Percentiles rank a stretch among this genome's conserved stretches.
phyloP scores from a whole-genome alignment of 2,329 filamentous ascomycete species.

The Epichloe sylvatica region DNA sequence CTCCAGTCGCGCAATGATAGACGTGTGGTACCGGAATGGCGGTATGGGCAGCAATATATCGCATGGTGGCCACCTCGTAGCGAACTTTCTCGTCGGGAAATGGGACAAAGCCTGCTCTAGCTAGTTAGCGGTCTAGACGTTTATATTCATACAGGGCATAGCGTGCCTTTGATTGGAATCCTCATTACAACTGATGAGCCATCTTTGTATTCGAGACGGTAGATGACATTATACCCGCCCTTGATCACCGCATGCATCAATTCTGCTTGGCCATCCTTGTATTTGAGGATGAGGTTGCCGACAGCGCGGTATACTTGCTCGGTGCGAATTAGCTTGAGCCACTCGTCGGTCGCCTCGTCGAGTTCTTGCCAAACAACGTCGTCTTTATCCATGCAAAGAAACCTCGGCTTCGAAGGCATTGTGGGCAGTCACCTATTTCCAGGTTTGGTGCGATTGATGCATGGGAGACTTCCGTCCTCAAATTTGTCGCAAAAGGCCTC shows the following conservation, averaged over 20 bases:
- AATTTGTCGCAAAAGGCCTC: too few species aligned
- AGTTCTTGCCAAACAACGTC: too few species aligned
- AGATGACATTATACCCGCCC: slow-evolving; percentile 1
- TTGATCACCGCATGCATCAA: not conserved
- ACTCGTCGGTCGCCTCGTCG: too few species aligned
- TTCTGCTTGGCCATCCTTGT: too few species aligned
- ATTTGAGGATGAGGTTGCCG: too few species aligned
- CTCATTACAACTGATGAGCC: not conserved
- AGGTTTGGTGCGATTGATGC: too few species aligned
- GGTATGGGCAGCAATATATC: slow-evolving; percentile 18
- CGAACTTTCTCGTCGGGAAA: slow-evolving; percentile 21
- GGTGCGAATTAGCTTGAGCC: too few species aligned
- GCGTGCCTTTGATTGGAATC: slow-evolving; percentile 1
- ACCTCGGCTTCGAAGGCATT: too few species aligned
- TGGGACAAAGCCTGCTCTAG: slow-evolving; percentile 7
- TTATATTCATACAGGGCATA: slow-evolving; percentile 13
- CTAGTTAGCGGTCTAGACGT: slow-evolving; percentile 14
- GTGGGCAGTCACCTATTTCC: too few species aligned
- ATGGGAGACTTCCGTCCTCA: too few species aligned
- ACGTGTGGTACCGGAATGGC: slow-evolving; percentile 21
- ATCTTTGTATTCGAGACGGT: slow-evolving; percentile 3
- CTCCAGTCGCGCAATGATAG: slow-evolving; percentile 17
- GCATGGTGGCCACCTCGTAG: slow-evolving; percentile 22
- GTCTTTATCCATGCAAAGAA: too few species aligned
- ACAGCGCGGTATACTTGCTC: too few species aligned